Evolutionary conservation across 208 protist genomes (phyloP), one percentile per base, ranked within the genome.

Genomic region (Wallacemonas sp.): DNA sequence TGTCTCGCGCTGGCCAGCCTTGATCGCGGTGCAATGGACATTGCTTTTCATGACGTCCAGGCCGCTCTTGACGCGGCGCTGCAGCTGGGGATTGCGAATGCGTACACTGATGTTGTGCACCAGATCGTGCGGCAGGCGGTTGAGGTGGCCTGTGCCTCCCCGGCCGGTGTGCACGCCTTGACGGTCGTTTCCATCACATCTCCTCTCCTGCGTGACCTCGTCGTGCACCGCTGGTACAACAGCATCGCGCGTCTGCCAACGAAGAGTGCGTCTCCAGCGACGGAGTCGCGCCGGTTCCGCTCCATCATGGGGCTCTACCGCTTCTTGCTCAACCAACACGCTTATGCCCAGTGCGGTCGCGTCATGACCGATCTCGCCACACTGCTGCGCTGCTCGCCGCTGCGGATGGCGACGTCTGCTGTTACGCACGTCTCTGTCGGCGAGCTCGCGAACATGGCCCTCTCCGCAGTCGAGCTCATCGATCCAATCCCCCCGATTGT

Each of bases 311-410:
- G 84, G 3, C 79, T 96, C 26, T 79, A 91, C 62, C 77, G 78
- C 17, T 93, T 77, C 70, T 64, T 96, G 12, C 82, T 90, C 78
- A 72, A 68, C 45, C 90, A 77, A 38, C 86, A 91, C 70, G 80
- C 76, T 34, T 93, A 91, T 66, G 86, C 77, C 4, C 84, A 92
- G 63, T 90, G 84, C 33, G 86, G 74, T 15, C 75, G 79, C 5
- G 77, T 93, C 49, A 84, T 93, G 80, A 82, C 79, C 11, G 77
- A 80, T 33, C 66, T 96, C 31, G 84, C 84, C 6, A 82, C 82
- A 9, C 55, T 79, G 22, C 74, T 91, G n/a, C 83, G 87, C 28
- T 89, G 84, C 63, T 86, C 86, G 22, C 74, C 79, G n/a, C 68
- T 76, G 72, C 77, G 77, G 31, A 58, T 58, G 51, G 70, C 67